Base-by-base conservation (phyloP, 495 filamentous ascomycete genomes). In the Endocarpon pusillum region DNA sequence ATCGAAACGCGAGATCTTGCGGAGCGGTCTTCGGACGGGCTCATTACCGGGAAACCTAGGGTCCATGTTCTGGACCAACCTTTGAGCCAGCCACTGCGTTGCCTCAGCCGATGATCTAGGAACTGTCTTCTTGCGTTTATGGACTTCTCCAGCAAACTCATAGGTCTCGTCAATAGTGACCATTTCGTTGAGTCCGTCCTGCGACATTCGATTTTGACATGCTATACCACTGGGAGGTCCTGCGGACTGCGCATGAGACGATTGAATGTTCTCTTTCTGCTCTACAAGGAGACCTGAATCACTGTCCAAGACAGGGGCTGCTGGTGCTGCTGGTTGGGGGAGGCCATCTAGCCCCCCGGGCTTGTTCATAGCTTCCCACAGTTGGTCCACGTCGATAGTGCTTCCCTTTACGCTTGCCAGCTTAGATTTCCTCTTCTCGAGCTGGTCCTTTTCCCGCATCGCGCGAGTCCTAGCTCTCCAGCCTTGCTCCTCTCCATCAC, bases 111-210 rank as follows among this genome's bases (percentile, higher is more conserved):
- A 89, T 45, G 75, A 64, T 18, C 72, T 71, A 1, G 75, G 64
- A 2, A 94, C 83, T 8, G 75, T 54, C 54, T 89, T 89, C 45
- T 84, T 74, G 45, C 87, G 79, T 1, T 75, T 81, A 44, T 80
- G 79, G 24, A 74, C 67, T 48, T 87, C 75, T 36, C 91, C 91
- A 9, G 89, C 89, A 45, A 93, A 96, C 36, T 78, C 78, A 56
- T 92, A 93, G 3, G 78, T 84, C 19, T 81, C 76, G 39, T 78
- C 86, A 32, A 97, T 91, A 34, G 75, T 75, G 40, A 96, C 70
- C 59, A 70, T 70, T 11, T 76, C 61, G 5, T n/a, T 4, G 7
- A 14, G 5, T 5, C 5, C 5, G 21, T 53, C 40, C 17, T 44
- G 46, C n/a, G 19, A 32, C n/a, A n/a, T 14, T 5, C 19, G 12